Percentiles rank a stretch among this genome's conserved stretches.
These are phyloP conservation scores for Dispira parvispora DNA, from an alignment of 192 early-diverging fungal species.

Conservation along the genomic window DNA sequence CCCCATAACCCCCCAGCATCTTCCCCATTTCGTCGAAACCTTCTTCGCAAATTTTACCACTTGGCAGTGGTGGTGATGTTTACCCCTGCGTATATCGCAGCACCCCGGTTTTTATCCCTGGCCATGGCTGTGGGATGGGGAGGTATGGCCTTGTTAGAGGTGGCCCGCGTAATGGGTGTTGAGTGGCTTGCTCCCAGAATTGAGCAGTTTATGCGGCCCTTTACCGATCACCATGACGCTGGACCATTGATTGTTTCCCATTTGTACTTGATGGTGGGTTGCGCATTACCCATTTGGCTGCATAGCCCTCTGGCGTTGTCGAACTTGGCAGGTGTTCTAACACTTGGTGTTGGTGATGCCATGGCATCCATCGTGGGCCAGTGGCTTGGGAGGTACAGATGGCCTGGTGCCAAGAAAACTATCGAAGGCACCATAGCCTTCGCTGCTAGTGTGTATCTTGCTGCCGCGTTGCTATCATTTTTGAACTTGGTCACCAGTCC, in stretches of 20 bases:
- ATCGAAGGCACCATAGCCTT: slow-evolving; percentile 79
- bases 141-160: slow-evolving; percentile 59
- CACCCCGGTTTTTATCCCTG: slow-evolving; percentile 56
- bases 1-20: slow-evolving; percentile 12
- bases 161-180: slow-evolving; percentile 58
- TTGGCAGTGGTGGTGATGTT: slow-evolving; percentile 70
- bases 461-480: slow-evolving; percentile 12
- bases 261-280: slow-evolving; percentile 77
- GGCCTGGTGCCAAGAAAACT: slow-evolving; percentile 64
- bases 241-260: slow-evolving; percentile 77
- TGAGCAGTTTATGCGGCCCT: slow-evolving; percentile 52
- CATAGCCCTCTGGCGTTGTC: slow-evolving; percentile 29
- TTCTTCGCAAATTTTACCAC: slow-evolving; percentile 77
- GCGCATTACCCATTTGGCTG: slow-evolving; percentile 81
- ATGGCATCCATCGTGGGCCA: slow-evolving; percentile 78
- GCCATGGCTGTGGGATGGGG: slow-evolving; percentile 63
- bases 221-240: slow-evolving; percentile 71
- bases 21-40: slow-evolving; percentile 28
- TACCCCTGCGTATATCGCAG: slow-evolving; percentile 47
- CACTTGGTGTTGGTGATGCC: slow-evolving; percentile 81
- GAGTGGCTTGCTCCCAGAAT: slow-evolving; percentile 45
- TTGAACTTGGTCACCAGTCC: slow-evolving; percentile 14
- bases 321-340: slow-evolving; percentile 60
- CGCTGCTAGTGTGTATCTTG: slow-evolving; percentile 36
- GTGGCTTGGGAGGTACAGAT: slow-evolving; percentile 44